Base-by-base conservation (phyloP, 2,329 filamentous ascomycete species). In the Calonectria naviculata region DNA sequence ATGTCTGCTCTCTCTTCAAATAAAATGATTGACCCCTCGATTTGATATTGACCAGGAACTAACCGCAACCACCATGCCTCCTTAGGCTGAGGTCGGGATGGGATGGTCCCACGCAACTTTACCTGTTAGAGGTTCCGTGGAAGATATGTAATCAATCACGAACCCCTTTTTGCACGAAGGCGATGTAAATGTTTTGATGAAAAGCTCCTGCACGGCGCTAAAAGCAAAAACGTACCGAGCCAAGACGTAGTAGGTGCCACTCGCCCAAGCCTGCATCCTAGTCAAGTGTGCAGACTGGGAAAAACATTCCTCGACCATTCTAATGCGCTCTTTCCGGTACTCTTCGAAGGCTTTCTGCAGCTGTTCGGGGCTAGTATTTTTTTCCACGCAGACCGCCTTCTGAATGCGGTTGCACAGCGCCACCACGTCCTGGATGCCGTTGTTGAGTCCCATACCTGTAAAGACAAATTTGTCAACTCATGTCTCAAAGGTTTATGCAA, bases 401-500 rank as follows among this genome's bases (percentile, higher is more conserved):
- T 41, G 63, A 28, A 70, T 21, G 6, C 36, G 21, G 24, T 70
- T 70, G 29, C 56, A 67, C 2, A 70, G 28, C 15, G 26, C 36
- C 24, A 71, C 64, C 2, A 71, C 56, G 34, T 71, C 68, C 28
- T 60, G 64, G 10, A 71, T 28, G 8, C 68, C 64, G 26, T 67
- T 71, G 68, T 83, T 82, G 38, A 79, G 75, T 1, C 82, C 81
- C 9, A 78, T 73, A 0, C 80, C 81, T 3, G 78, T 62, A 44
- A 58, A 54, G 26, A 7, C 9, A 28, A 12, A 15, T 36, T 54
- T 21, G 31, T 38, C 19, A 58, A 15, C 12, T 5, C 5, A 17
- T 4, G 3, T 4, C 5, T 5, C 42, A n/a, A 46, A 15, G 13
- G 7, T 5, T 10, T 7, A 4, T 28, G 1, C 15, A 9, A 17